Base-by-base conservation (phyloP, 768 basidiomycete genomes). In the Tulasnella sp. region DNA sequence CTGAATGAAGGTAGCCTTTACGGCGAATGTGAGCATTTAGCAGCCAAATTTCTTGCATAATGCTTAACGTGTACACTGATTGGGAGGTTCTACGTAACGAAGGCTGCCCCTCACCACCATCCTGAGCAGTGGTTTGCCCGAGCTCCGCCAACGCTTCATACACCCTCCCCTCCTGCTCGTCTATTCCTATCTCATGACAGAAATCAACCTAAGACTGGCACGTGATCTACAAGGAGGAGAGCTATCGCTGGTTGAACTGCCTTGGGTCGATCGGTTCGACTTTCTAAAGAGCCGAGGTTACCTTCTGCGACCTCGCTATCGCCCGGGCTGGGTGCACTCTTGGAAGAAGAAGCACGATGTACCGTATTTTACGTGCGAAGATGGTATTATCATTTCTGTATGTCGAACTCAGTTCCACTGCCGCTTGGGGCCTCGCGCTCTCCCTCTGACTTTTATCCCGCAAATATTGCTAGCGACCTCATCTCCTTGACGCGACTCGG, bases 231-330 rank as follows among this genome's bases (percentile, higher is more conserved):
- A 27, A 34, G 40, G n/a, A 7, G 24, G 40, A 42, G n/a, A 72
- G 18, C 9, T 72, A 12, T 34, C 12, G 3, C 5, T 34, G 19
- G 27, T 5, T 72, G 71, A 78, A 72, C 27, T 38, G 40, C 31
- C 77, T 1, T 78, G 77, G 77, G 58, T 24, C 12, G 31, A 21
- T 10, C 58, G 58, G 18, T 78, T 42, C 42, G 77, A 78, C 21
- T 80, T 46, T 52, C 34, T 80, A 1, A 21, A 72, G 58, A 52
- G 44, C 34, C 40, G 52, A 36, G 80, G 80, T 19, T 80, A 80
- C 77, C 62, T 48, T 46, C 71, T 80, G 18, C 76, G 76, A n/a
- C 62, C 77, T 27, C 80, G 80, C 16, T 78, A 78, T 21, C 76
- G 71, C 21, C 80, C 80, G 18, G 80, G 76, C 24, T 78, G 77